phyloP scores from a whole-genome alignment of 306 rosid species.

The Parietaria judaica region DNA sequence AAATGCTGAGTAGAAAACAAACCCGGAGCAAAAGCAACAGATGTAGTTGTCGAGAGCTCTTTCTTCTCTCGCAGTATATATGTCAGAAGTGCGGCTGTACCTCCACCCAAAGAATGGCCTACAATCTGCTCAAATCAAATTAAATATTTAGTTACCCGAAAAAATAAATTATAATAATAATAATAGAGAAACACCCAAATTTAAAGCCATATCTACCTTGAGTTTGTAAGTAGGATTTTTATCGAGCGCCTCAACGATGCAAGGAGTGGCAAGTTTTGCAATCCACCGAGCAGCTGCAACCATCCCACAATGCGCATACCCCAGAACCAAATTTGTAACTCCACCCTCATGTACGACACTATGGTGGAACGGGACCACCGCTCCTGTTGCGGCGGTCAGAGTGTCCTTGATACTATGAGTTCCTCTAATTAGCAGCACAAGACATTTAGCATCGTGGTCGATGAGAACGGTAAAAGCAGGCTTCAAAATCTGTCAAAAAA shows the following conservation, averaged over 20 bases:
- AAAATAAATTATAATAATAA: constrained; percentile 10
- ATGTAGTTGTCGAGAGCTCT: constrained; percentile 59
- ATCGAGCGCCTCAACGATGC: constrained; percentile 59
- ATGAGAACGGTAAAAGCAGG: constrained; percentile 86
- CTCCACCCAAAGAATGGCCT: constrained; percentile 98
- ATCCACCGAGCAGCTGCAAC: constrained; percentile 98
- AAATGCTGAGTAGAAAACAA: constrained; percentile 12
- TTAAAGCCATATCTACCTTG: constrained; percentile 38
- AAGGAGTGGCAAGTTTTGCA: constrained; percentile 73
- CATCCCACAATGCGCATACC: constrained; percentile 97
- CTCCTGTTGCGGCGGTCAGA: constrained; percentile 87
- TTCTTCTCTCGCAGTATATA: constrained; percentile 80
- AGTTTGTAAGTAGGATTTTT: constrained; percentile 56
- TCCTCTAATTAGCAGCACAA: constrained; percentile 82
- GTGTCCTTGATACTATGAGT: constrained; percentile 97
- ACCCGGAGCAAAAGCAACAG: constrained; percentile 97
- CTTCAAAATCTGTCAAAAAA: constrained; percentile 69
- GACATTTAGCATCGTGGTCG: constrained; percentile 48
- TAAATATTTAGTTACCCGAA: constrained; percentile 2
- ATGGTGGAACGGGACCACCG: constrained; percentile 89
- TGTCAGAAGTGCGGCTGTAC: constrained; percentile 91
- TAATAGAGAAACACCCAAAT: neutral
- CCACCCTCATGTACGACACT: constrained; percentile 79
- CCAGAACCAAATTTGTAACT: constrained; percentile 76
- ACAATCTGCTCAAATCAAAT: constrained; percentile 47